phyloP scores from a whole-genome alignment of 768 basidiomycete species.

The Artomyces pyxidatus region DNA sequence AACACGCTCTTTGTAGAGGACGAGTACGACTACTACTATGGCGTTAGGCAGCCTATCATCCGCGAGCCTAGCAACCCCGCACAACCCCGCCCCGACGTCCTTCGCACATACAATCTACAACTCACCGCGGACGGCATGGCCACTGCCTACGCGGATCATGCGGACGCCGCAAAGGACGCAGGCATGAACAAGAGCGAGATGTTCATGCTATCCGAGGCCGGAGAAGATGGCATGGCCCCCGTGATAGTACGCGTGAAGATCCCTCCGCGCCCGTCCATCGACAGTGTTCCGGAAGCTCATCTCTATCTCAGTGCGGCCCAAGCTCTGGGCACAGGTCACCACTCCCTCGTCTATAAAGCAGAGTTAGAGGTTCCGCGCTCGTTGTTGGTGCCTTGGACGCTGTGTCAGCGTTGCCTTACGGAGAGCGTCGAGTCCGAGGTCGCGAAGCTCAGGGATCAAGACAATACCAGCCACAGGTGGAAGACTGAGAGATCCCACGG shows the following conservation, averaged over 20 bases:
- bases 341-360: conserved; percentile 43
- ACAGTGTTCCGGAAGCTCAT: conserved; percentile 26
- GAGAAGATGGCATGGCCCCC: neutral
- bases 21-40: neutral
- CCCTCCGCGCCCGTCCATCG: neutral
- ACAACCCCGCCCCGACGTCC: neutral
- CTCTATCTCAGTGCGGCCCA: conserved; percentile 37
- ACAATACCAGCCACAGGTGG: too few relatives aligned
- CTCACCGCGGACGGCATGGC: neutral
- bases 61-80: neutral
- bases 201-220: neutral
- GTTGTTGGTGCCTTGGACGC: conserved; percentile 15
- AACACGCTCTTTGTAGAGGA: neutral
- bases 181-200: neutral
- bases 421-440: neutral
- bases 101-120: neutral
- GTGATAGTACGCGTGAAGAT: neutral
- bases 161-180: neutral
- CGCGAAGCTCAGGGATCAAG: too few relatives aligned
- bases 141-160: neutral
- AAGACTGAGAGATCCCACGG: too few relatives aligned
- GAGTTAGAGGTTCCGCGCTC: conserved; percentile 42
- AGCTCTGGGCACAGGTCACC: conserved; percentile 36
- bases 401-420: conserved; percentile 11
- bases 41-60: neutral